Conservation (phyloP, 495 filamentous ascomycete species). For the Podospora pseudopauciseta region DNA sequence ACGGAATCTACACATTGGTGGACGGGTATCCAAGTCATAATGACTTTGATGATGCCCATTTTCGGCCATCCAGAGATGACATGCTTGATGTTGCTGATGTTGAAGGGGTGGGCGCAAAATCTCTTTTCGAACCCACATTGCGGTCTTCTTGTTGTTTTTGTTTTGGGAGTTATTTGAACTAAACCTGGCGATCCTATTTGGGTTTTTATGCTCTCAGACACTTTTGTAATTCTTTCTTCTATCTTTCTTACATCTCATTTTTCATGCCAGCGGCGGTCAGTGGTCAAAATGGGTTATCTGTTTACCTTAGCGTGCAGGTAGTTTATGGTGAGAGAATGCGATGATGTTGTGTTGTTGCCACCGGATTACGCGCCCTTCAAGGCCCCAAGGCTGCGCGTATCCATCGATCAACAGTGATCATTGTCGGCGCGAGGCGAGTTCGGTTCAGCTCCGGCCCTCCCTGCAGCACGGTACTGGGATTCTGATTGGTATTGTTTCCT, state of each 20-base stretch:
- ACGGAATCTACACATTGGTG: neutral
- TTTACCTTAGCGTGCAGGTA: conserved; percentile 13
- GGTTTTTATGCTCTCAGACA: neutral
- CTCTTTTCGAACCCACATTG: conserved; percentile 21
- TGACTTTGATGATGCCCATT: neutral
- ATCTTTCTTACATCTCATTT: conserved; percentile 11
- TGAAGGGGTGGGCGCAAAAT: neutral
- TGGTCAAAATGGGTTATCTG: conserved; percentile 16
- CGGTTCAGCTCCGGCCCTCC: neutral
- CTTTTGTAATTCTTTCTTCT: conserved; percentile 25
- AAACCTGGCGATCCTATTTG: neutral
- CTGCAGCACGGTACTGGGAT: neutral
- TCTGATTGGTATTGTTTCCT: neutral
- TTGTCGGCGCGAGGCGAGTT: neutral
- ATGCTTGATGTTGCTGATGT: neutral
- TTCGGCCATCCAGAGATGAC: conserved; percentile 1
- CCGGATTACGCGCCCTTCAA: neutral
- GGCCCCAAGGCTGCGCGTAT: neutral
- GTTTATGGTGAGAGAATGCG: conserved; percentile 8
- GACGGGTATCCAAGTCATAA: neutral
- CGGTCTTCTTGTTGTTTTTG: conserved; percentile 19
- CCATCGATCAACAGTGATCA: neutral
- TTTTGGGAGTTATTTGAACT: conserved; percentile 26
- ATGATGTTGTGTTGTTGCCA: neutral
- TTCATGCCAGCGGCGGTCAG: conserved; percentile 9